Base-by-base conservation (phyloP, 2,329 filamentous ascomycete species). In the Hymenoscyphus linearis region DNA sequence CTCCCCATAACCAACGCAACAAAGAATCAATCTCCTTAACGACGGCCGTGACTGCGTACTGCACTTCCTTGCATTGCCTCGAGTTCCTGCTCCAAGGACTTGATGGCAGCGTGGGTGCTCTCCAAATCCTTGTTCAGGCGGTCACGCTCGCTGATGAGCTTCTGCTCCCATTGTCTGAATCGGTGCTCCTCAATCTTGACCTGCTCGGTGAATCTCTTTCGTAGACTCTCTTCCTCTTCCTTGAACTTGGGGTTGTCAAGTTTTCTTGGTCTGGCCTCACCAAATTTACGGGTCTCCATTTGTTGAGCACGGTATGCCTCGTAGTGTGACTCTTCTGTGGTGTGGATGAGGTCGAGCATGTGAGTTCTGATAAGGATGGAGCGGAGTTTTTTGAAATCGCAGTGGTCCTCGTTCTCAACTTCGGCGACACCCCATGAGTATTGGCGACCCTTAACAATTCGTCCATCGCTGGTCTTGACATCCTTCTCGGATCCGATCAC, bases 191-290 rank as follows among this genome's bases (percentile, higher is more conserved):
- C 96, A 74, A 99, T 90, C 90, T 99, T 99, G 82, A 99, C 95
- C 79, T 99, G 95, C 82, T 99, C 95, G 70, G 95, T 99, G 81
- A 99, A 99, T 71, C 96, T 87, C 87, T 99, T 99, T 80, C 95
- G 88, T 68, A 99, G 87, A 65, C 91, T 90, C 84, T 99, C 95
- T 76, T 99, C 95, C 79, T 99, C 95, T 78, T 99, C 95, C 86
- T 99, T 99, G 86, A 98, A 99, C 84, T 99, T 99, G 80, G 95
- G 95, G 84, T 99, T 99, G 82, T 99, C 95, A 72, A 99, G 84
- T 86, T 99, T 99, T 79, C 93, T 85, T 70, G 95, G 95, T 69
- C 93, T 88, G 63, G 93, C 93, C 82, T 99, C 96, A 78, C 95
- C 95, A 71, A 99, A 98, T 81, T 99, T 99, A 80, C 95, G 87